Conservation (phyloP, 306 rosid species). For the Psophocarpus tetragonolobus region DNA sequence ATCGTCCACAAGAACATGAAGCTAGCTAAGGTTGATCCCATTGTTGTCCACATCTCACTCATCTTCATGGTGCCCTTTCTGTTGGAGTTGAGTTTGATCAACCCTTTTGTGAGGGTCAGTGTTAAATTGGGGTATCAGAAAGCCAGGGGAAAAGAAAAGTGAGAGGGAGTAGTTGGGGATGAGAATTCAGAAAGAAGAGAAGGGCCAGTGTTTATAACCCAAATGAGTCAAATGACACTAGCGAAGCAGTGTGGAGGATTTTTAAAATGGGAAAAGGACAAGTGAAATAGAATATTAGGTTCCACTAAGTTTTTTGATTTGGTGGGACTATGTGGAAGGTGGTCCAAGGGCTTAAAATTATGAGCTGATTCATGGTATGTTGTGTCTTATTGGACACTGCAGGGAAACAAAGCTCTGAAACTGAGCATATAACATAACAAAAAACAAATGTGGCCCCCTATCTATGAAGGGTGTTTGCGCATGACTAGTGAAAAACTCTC, state of each 20-base stretch:
- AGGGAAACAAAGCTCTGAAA: neutral
- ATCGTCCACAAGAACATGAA: slow-evolving; percentile 90
- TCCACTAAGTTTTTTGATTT: slow-evolving; percentile 43
- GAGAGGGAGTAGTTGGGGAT: slow-evolving; percentile 29
- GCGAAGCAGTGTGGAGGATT: neutral
- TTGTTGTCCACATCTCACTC: slow-evolving; percentile 69
- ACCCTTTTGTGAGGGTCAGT: neutral
- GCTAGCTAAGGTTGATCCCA: slow-evolving; percentile 81
- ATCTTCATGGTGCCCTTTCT: slow-evolving; percentile 42
- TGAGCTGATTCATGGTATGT: slow-evolving; percentile 18
- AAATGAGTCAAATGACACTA: slow-evolving; percentile 56
- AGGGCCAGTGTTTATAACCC: slow-evolving; percentile 28
- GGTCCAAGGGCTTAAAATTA: slow-evolving; percentile 33
- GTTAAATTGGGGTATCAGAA: neutral
- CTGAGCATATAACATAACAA: neutral
- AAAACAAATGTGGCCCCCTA: slow-evolving; percentile 23
- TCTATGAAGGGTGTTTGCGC: slow-evolving; percentile 13
- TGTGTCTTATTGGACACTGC: slow-evolving; percentile 34
- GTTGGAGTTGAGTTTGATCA: slow-evolving; percentile 1
- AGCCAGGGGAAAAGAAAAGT: neutral
- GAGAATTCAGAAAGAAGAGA: slow-evolving; percentile 27
- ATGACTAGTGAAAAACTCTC: slow-evolving; percentile 15
- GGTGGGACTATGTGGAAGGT: slow-evolving; percentile 50
- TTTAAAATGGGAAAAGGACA: slow-evolving; percentile 29
- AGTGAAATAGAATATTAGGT: slow-evolving; percentile 35